A percentile compares a stretch with the other conserved stretches of the same genome.
These are phyloP conservation scores for Nymphaea colorata DNA, from an alignment of 164 flowering plant genomes.

Conservation along the genomic window DNA sequence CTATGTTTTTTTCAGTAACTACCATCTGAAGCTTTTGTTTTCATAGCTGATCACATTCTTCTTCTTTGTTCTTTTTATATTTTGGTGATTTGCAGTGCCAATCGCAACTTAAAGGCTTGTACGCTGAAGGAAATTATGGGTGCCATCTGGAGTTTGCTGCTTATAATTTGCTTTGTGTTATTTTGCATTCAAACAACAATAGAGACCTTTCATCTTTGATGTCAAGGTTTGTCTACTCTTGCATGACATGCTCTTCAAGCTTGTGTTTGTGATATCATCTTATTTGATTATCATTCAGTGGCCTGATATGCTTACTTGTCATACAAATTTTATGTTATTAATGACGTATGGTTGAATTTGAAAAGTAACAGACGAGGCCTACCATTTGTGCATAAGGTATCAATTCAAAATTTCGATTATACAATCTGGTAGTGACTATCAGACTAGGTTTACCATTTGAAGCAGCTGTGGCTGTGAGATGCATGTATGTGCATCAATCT, in stretches of 20 bases:
- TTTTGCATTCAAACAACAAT: slow-evolving; percentile 74
- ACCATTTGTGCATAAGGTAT: no score
- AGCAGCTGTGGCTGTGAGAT: no score
- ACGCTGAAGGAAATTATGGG: slow-evolving; percentile 89
- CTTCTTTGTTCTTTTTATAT: background rate
- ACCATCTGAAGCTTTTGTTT: no score
- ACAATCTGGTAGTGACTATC: no score
- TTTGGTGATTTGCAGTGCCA: slow-evolving; percentile 55
- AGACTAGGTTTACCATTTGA: no score
- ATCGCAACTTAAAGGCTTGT: slow-evolving; percentile 78
- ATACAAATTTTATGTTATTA: no score
- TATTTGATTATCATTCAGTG: background rate
- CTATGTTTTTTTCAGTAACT: no score
- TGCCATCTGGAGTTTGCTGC: slow-evolving; percentile 88
- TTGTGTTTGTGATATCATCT: background rate
- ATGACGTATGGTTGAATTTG: no score
- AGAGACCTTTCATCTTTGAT: slow-evolving; percentile 81
- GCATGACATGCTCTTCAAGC: background rate
- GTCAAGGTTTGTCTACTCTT: slow-evolving; percentile 51
- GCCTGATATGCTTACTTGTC: background rate
- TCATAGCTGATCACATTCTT: background rate
- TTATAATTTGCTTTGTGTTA: slow-evolving; percentile 76
- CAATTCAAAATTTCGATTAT: no score
- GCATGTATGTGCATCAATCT: no score
- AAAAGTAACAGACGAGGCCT: no score